Percentiles rank a stretch among this genome's conserved stretches.
Conservation (phyloP, 148 eudicot genomes). For the Amaranthus hypochondriacus region DNA sequence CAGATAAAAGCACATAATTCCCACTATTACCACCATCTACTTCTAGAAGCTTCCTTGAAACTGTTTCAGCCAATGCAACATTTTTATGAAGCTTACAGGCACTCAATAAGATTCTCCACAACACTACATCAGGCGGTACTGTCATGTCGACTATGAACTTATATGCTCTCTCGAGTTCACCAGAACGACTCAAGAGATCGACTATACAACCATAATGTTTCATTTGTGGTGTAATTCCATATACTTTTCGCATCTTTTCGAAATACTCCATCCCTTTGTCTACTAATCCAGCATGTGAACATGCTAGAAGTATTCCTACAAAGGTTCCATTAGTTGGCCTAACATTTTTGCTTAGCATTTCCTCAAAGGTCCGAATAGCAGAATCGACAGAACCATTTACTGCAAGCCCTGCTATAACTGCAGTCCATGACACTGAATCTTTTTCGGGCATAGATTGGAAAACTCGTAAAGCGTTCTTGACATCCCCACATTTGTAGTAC, state of each 20-base stretch:
- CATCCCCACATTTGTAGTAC: conserved; percentile 75
- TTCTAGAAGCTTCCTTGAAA: conserved; percentile 49
- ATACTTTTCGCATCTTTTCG: conserved; percentile 44
- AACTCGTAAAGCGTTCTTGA: conserved; percentile 45
- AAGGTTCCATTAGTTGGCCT: conserved; percentile 59
- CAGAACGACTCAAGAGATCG: conserved; percentile 72
- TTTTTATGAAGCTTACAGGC: conserved; percentile 68
- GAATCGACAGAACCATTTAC: conserved; percentile 50
- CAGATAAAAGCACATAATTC: conserved; percentile 46
- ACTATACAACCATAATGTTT: conserved; percentile 80
- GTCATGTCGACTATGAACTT: conserved; percentile 61
- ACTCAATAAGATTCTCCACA: conserved; percentile 71
- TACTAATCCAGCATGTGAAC: conserved; percentile 65
- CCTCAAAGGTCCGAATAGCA: conserved; percentile 50
- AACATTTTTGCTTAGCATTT: conserved; percentile 38
- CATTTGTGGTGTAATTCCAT: conserved; percentile 59
- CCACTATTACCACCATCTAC: conserved; percentile 60
- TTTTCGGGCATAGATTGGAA: conserved; percentile 53
- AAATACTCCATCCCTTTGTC: conserved; percentile 57
- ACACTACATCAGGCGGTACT: conserved; percentile 36
- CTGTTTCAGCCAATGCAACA: conserved; percentile 49
- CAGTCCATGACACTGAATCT: conserved; percentile 66
- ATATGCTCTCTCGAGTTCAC: conserved; percentile 52
- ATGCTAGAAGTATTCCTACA: conserved; percentile 65
- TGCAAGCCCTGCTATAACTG: conserved; percentile 66